These are phyloP conservation scores for Talaromyces sp. DNA, from an alignment of 2,329 filamentous ascomycete genomes.

Conservation along the genomic window DNA sequence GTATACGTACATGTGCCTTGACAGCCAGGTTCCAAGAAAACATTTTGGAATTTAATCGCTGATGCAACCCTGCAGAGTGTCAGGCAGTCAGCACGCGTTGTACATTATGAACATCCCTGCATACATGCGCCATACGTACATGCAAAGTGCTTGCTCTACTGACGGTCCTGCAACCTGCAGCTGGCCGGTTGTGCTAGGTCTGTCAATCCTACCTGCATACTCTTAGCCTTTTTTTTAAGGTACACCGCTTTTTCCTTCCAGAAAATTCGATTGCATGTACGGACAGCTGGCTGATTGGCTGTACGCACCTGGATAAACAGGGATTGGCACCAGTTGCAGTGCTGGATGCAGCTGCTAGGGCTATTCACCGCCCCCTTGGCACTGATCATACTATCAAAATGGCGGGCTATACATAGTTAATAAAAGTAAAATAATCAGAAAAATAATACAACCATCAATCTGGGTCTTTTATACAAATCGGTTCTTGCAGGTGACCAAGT, in stretches of 20 bases:
- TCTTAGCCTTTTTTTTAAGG: too few species aligned
- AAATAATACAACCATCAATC: not conserved
- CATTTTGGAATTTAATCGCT: not conserved
- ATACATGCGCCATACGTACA: not conserved
- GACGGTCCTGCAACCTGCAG: not conserved
- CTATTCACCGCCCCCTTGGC: conserved; percentile 7
- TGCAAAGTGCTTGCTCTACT: not conserved
- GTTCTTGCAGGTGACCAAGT: not conserved
- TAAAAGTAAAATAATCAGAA: too few species aligned
- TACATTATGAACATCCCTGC: not conserved
- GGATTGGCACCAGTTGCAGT: conserved; percentile 1
- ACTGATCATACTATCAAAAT: not conserved
- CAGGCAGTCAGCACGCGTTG: not conserved
- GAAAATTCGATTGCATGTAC: conserved; percentile 7
- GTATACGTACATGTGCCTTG: not conserved
- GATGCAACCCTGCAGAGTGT: not conserved
- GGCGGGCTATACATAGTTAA: not conserved
- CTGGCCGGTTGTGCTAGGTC: not conserved
- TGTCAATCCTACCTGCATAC: not conserved
- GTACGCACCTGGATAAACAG: not conserved
- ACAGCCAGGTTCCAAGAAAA: not conserved
- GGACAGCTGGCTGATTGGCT: conserved; percentile 4
- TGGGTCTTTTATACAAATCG: not conserved
- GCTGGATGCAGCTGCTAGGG: not conserved
- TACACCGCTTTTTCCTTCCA: conserved; percentile 10